Percentiles rank a stretch among this genome's conserved stretches.
phyloP scores from a whole-genome alignment of 768 basidiomycete genomes.

The Amanita fuliginea region DNA sequence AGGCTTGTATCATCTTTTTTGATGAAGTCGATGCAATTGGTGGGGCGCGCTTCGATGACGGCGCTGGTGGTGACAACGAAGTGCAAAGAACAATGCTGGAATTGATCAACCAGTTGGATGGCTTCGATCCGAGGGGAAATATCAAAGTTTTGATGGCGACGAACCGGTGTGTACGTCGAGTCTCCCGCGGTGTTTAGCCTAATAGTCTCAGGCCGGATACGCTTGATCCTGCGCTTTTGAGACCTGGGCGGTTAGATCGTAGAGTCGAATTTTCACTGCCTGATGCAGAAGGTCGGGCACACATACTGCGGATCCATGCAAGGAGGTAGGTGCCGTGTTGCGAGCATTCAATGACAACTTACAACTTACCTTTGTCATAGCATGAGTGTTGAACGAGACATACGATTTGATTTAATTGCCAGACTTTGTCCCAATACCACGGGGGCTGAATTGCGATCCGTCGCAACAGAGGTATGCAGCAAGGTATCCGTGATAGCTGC shows the following conservation, averaged over 20 bases:
- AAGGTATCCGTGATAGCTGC: not conserved
- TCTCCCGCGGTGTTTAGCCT: not conserved
- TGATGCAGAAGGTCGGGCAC: slow-evolving; percentile 91
- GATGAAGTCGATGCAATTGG: slow-evolving; percentile 99
- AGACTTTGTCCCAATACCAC: slow-evolving; percentile 97
- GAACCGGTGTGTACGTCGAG: slow-evolving; percentile 55
- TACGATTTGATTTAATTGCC: slow-evolving; percentile 95
- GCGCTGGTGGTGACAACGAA: slow-evolving; percentile 97
- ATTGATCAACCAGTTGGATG: slow-evolving; percentile 96
- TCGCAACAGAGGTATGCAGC: slow-evolving; percentile 78
- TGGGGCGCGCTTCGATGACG: slow-evolving; percentile 96
- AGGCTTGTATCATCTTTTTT: slow-evolving; percentile 99
- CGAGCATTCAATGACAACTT: slow-evolving; percentile 6
- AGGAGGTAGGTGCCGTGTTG: slow-evolving; percentile 47
- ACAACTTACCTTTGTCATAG: slow-evolving; percentile 25
- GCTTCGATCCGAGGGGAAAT: slow-evolving; percentile 98
- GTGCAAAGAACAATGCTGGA: slow-evolving; percentile 99
- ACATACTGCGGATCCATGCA: slow-evolving; percentile 95
- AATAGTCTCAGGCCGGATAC: slow-evolving; percentile 73
- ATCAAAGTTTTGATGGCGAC: slow-evolving; percentile 99
- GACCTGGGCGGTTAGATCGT: slow-evolving; percentile 92
- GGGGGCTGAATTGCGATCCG: slow-evolving; percentile 94
- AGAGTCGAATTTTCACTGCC: slow-evolving; percentile 95
- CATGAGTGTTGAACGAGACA: slow-evolving; percentile 96
- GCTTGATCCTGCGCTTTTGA: slow-evolving; percentile 89